Percentiles rank a stretch among this genome's conserved stretches.
These are phyloP conservation scores for Yamadazyma sp. DNA, from an alignment of 1,139 yeast genomes.

Conservation along the genomic window DNA sequence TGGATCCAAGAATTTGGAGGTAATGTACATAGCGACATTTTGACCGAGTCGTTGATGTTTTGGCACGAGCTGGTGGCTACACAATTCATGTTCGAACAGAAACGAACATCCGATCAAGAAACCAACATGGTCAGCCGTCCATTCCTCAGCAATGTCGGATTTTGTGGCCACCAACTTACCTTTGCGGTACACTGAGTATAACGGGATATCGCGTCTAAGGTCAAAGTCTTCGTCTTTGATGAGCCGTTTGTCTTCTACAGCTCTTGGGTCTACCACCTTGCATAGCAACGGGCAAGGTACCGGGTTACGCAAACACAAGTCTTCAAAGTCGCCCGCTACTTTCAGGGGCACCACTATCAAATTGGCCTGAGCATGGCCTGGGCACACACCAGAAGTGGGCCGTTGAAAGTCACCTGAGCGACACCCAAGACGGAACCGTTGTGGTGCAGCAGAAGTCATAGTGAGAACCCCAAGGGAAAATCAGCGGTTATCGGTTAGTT, in stretches of 20 bases:
- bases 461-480: no score
- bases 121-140: conserved; percentile 30
- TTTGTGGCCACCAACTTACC: conserved; percentile 22
- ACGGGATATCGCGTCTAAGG: conserved; percentile 28
- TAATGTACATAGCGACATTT: conserved; percentile 16
- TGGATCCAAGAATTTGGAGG: conserved; percentile 23
- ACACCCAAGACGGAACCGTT: conserved; percentile 15
- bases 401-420: conserved; percentile 11
- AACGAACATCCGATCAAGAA: conserved; percentile 37
- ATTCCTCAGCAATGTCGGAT: conserved; percentile 21
- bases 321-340: conserved; percentile 57
- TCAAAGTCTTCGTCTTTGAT: conserved; percentile 21
- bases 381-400: conserved; percentile 26
- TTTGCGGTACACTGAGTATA: conserved; percentile 24
- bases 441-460: conserved; percentile 3
- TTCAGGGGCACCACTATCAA: conserved; percentile 73
- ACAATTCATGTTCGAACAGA: conserved; percentile 32
- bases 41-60: conserved; percentile 13
- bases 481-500: no score
- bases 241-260: conserved; percentile 16
- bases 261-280: conserved; percentile 18
- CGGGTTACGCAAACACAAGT: conserved; percentile 30
- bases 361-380: conserved; percentile 34
- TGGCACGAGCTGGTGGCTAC: conserved; percentile 23
- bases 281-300: conserved; percentile 33